Percentiles rank a stretch among this genome's conserved stretches.
Conservation (phyloP, 257 asterid genomes). For the Salvia splendens region DNA sequence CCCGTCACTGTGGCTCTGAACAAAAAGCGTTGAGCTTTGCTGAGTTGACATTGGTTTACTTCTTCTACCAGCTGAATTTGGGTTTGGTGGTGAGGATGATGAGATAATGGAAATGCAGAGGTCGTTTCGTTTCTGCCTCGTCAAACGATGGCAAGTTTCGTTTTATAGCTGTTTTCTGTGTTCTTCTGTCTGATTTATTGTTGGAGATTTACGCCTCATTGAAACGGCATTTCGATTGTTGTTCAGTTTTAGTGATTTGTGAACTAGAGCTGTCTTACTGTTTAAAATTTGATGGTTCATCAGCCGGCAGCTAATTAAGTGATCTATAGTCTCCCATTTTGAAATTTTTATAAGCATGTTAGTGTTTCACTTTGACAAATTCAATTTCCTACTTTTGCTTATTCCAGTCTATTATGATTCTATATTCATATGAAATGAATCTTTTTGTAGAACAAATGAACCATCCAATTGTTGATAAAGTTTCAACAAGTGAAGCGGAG, state of each 20-base stretch:
- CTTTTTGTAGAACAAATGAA: no score
- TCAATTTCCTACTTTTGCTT: no score
- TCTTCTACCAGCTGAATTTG: constrained; percentile 58
- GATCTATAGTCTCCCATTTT: no score
- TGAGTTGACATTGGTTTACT: constrained; percentile 78
- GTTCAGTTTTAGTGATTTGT: no score
- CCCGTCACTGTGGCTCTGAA: constrained; percentile 62
- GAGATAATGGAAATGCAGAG: constrained; percentile 54
- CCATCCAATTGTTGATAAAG: no score
- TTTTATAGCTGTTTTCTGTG: constrained; percentile 2
- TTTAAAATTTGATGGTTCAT: background rate
- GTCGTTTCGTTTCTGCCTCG: constrained; percentile 80
- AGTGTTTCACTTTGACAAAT: no score
- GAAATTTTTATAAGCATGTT: no score
- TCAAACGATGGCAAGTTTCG: constrained; percentile 75
- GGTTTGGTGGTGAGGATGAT: constrained; percentile 47
- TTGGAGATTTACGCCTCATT: background rate
- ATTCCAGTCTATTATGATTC: no score
- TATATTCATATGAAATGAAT: no score
- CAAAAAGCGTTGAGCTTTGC: constrained; percentile 95
- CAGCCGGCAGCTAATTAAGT: background rate
- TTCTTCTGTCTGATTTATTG: background rate
- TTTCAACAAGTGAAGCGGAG: no score
- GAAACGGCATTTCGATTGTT: background rate
- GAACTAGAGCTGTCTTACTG: background rate